Percentiles rank a stretch among this genome's conserved stretches.
phyloP scores from a whole-genome alignment of 306 rosid genomes.

The Malus domestica region DNA sequence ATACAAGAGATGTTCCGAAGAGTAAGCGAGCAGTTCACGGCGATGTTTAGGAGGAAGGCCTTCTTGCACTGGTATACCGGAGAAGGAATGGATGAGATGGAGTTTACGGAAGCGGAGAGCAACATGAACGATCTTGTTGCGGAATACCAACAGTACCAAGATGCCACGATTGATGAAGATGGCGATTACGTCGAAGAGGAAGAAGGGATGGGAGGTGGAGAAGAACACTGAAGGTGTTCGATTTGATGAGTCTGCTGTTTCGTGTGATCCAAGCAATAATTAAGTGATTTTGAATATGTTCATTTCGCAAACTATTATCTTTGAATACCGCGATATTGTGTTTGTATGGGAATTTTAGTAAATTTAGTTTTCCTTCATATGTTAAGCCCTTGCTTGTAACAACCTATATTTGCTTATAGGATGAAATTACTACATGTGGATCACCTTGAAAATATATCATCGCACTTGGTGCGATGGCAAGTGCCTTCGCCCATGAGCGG shows the following conservation, averaged over 20 bases:
- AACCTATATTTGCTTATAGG: background rate
- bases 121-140: conserved; percentile 82
- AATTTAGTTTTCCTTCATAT: background rate
- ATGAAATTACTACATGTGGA: background rate
- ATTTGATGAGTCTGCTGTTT: conserved; percentile 14
- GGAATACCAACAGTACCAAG: conserved; percentile 76
- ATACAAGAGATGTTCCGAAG: conserved; percentile 78
- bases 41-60: conserved; percentile 78
- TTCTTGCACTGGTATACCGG: conserved; percentile 83
- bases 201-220: conserved; percentile 15
- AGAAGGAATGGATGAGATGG: conserved; percentile 80
- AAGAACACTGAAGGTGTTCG: conserved; percentile 36
- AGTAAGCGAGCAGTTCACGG: conserved; percentile 73
- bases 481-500: too few species aligned
- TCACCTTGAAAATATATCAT: background rate
- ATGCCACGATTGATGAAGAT: conserved; percentile 41
- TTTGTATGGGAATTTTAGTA: background rate
- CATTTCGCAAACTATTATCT: background rate
- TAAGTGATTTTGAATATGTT: background rate
- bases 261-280: conserved; percentile 21
- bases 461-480: too few species aligned
- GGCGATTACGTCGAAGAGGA: conserved; percentile 34
- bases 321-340: background rate
- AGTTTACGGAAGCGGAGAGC: conserved; percentile 65
- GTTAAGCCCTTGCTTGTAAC: background rate